phyloP scores from a whole-genome alignment of 768 basidiomycete species.

The Amanita exitialis region DNA sequence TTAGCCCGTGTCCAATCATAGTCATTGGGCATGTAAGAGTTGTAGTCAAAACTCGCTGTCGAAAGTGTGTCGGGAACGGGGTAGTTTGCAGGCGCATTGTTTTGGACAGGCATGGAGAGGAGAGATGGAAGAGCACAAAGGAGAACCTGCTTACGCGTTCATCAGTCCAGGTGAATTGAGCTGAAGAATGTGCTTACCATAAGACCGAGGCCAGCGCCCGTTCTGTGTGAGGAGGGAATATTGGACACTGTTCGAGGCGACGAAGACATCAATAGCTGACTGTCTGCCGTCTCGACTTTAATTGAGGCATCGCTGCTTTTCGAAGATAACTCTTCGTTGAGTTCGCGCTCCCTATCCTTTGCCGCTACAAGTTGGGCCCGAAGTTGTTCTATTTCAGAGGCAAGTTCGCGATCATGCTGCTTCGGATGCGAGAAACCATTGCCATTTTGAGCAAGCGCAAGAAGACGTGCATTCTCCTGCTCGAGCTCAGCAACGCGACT shows the following conservation, averaged over 20 bases:
- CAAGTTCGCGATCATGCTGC: slow-evolving; percentile 26
- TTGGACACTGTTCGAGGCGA: slow-evolving; percentile 23
- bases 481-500: slow-evolving; percentile 81
- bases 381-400: slow-evolving; percentile 58
- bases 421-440: slow-evolving; percentile 16
- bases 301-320: slow-evolving; percentile 27
- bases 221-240: slow-evolving; percentile 40
- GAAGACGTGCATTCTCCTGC: slow-evolving; percentile 71
- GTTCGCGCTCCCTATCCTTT: slow-evolving; percentile 56
- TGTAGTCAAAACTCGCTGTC: slow-evolving; percentile 36
- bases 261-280: slow-evolving; percentile 34
- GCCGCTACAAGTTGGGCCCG: slow-evolving; percentile 54
- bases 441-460: slow-evolving; percentile 42
- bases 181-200: slow-evolving; percentile 40
- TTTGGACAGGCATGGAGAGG: slow-evolving; percentile 55
- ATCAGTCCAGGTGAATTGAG: neutral
- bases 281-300: slow-evolving; percentile 53
- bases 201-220: slow-evolving; percentile 57
- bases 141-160: slow-evolving; percentile 44
- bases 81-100: slow-evolving; percentile 43
- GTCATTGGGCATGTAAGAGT: slow-evolving; percentile 37
- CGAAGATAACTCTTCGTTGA: slow-evolving; percentile 49
- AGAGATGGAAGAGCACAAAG: slow-evolving; percentile 70
- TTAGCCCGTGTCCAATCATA: slow-evolving; percentile 43
- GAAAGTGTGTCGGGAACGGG: slow-evolving; percentile 27